A percentile compares a stretch with the other conserved stretches of the same genome.
These are phyloP conservation scores for Exophiala sideris DNA, from an alignment of 2,329 filamentous ascomycete species.

Conservation along the genomic window DNA sequence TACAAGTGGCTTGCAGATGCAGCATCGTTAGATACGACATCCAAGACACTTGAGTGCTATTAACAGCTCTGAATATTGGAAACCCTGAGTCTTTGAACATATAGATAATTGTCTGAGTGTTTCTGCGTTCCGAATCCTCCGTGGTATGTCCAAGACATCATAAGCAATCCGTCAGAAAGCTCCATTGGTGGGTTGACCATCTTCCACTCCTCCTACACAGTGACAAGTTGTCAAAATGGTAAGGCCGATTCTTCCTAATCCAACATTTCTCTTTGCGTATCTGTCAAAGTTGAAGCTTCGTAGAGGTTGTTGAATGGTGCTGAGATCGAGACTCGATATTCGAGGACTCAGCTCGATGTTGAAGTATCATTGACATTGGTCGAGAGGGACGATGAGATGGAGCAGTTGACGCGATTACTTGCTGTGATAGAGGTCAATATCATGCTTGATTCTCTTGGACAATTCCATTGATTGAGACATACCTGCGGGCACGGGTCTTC, in stretches of 20 bases:
- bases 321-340: slow-evolving; percentile 5
- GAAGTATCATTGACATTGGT: slow-evolving; percentile 29
- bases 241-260: slow-evolving; percentile 25
- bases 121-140: slow-evolving; percentile 11
- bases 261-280: neutral
- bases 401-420: slow-evolving; percentile 64
- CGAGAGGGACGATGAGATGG: slow-evolving; percentile 49
- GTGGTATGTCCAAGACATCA: slow-evolving; percentile 22
- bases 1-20: neutral
- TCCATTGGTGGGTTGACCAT: slow-evolving; percentile 26
- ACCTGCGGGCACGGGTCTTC: slow-evolving; percentile 99
- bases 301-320: slow-evolving; percentile 6
- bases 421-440: slow-evolving; percentile 46
- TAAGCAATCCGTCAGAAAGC: slow-evolving; percentile 27
- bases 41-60: slow-evolving; percentile 4
- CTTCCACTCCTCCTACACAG: slow-evolving; percentile 28
- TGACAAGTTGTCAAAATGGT: slow-evolving; percentile 9
- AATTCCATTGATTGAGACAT: slow-evolving; percentile 44
- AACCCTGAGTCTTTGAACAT: slow-evolving; percentile 17
- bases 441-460: neutral
- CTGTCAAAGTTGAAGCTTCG: slow-evolving; percentile 10
- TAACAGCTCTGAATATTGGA: slow-evolving; percentile 17
- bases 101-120: slow-evolving; percentile 4
- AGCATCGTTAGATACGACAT: slow-evolving; percentile 1
- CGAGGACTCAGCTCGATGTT: slow-evolving; percentile 13